Base-by-base conservation (phyloP, 805 yeast species). In the Candida xyloterini region DNA sequence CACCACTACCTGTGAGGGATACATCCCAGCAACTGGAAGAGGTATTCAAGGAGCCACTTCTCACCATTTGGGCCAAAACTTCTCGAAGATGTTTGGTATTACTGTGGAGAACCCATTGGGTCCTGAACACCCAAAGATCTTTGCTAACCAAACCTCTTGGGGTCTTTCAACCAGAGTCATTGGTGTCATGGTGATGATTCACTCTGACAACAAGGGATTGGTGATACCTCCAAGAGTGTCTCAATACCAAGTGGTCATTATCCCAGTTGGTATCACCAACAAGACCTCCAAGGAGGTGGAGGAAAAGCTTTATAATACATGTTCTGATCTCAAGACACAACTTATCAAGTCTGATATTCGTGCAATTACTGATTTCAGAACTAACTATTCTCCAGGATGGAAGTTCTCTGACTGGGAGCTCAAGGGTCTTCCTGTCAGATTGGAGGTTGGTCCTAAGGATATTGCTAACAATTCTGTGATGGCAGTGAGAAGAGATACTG, bases 11-110 rank as follows among this genome's bases (percentile, higher is more conserved):
- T 82, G 81, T 53, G 99, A 93, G 70, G 98, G 98, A 52, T 93
- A 85, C 63, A 88, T 93, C 56, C 95, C 96, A 53, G 86, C 96
- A 47, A 93, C 98, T 41, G 99, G 99, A 56, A 86, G 99, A 74
- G 99, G 98, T 76, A 93, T 93, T 55, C 99, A 93, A 72, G 99
- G 98, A 68, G 99, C 91, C 46, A 93, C 99, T 26, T 89, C 97
- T 27, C 99, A 93, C 71, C 93, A 90, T 63, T 74, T 93, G 63
- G 99, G 99, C 53, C 95, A 88, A 67, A 93, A 93, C 77, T 93
- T 93, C 74, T 90, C 98, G 53, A 91, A 90, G 72, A 93, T 93
- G 99, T 93, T 93, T 71, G 84, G 87, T 70, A 88, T 93, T 52
- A 70, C 84, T 27, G 99, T 95, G 36, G 99, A 93, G 70, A 86